Base-by-base conservation (phyloP, 2,329 filamentous ascomycete genomes). In the Tolypocladium guangdongense region DNA sequence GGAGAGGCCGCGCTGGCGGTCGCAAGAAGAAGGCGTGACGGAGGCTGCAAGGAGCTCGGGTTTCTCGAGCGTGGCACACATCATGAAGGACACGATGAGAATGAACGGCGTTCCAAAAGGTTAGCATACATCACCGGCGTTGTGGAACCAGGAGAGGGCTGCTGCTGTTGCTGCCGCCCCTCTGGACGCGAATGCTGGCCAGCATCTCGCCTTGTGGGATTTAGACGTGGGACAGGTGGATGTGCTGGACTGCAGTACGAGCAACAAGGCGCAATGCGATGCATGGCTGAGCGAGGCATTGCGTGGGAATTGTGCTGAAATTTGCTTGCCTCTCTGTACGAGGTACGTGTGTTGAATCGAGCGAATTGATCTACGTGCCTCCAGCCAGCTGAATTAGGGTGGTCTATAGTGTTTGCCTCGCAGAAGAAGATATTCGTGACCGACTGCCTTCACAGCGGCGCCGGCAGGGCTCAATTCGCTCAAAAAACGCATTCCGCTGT, bases 1-100 rank as follows among this genome's bases (percentile, higher is more conserved):
- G 74, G 63, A 73, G 70, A 62, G 71, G 68, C 51, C 68, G 68
- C 53, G 73, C 69, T 38, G 74, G 74, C 16, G 70, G 73, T 30
- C 78, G 75, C 65, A 81, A 77, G 73, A 81, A 78, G 68, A 66
- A 63, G 48, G 56, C 59, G 11, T 68, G 55, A 56, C 43, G 38
- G n/a, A 39, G 27, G 51, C 59, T 56, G 52, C 56, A 54, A 10
- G 39, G 39, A 11, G 10, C 22, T 20, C 11, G 18, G 11, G 16
- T 10, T 38, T 20, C 6, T 58, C 51, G 12, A 27, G 8, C 18
- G 36, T n/a, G 50, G 14, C 41, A 48, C 22, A 48, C 38, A 43
- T 53, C 24, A 66, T 58, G 62, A 66, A 55, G 55, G 56, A 58
- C 57, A 66, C 54, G 63, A 64, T 53, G 47, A 47, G 41, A 52